Evolutionary conservation across 1,139 yeast genomes (phyloP), one percentile per base, ranked within the genome.

Genomic region (Hanseniaspora sp.): DNA sequence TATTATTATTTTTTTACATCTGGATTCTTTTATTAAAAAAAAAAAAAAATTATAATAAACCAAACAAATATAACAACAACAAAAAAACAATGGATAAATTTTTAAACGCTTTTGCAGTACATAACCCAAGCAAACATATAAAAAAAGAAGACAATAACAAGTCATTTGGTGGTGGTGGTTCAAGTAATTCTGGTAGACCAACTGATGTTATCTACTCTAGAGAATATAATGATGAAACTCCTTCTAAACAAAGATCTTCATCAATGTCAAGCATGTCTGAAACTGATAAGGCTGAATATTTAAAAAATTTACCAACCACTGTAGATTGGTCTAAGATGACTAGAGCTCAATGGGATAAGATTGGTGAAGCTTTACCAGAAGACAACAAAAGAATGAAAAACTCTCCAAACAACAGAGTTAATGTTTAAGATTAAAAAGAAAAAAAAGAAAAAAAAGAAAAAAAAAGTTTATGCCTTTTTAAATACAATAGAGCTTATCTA

Each of bases 71-170:
- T 17, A 45, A 37, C 11, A 48, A 12, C 6, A 12, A 41, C 9
- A 31, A 11, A 31, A 11, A 8, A n/a, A 47, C 7, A 30, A 64
- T 63, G 66, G 57, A 59, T 30, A 60, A 59, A 49, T 57, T 66
- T 55, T 64, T 63, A 60, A 64, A 65, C 45, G 61, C 68, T 37
- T 66, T 66, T 54, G 59, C 59, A 55, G 67, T 65, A 17, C 64
- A 66, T 57, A 64, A 65, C 58, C 58, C 56, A 44, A 59, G 58
- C 49, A 66, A 66, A 49, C 69, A 66, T 12, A 17, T 49, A n/a
- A 41, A 48, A 7, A 35, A 30, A 45, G 37, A 34, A 5, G 31
- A 18, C 7, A 42, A 23, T 56, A 59, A 63, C 5, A 30, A 18
- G 7, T 15, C 34, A 1, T 39, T 41, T 38, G 39, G 48, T 8